Conservation (phyloP, 371 early-diverging fungal species). For the Amoeboradix gromovi region DNA sequence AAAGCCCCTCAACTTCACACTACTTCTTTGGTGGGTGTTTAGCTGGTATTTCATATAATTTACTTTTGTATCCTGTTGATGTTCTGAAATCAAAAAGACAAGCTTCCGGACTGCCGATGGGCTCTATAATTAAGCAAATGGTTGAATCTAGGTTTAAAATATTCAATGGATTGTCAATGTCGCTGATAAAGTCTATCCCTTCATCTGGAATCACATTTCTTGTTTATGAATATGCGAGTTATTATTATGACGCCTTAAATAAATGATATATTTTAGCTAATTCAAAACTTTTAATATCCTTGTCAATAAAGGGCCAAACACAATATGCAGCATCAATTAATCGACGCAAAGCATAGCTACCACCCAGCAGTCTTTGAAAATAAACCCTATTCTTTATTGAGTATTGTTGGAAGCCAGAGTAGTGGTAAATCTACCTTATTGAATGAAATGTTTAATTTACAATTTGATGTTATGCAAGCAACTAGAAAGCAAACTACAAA, state of each 20-base stretch:
- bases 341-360: neutral
- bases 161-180: constrained; percentile 75
- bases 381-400: neutral
- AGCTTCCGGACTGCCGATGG: constrained; percentile 27
- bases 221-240: constrained; percentile 11
- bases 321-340: too few relatives aligned
- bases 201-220: constrained; percentile 67
- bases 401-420: neutral
- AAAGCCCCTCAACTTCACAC: constrained; percentile 25
- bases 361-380: neutral
- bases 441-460: neutral
- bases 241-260: neutral
- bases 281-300: too few relatives aligned
- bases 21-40: constrained; percentile 61
- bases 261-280: neutral
- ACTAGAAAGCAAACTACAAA: neutral
- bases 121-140: constrained; percentile 6
- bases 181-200: constrained; percentile 56
- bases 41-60: constrained; percentile 73
- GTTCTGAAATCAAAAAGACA: constrained; percentile 78
- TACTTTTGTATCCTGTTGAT: constrained; percentile 66
- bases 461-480: neutral
- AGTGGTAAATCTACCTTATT: neutral
- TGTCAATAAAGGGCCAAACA: too few relatives aligned
- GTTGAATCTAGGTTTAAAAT: constrained; percentile 22